Base-by-base conservation (phyloP, 768 basidiomycete species). In the Podaxis carcinomalis region DNA sequence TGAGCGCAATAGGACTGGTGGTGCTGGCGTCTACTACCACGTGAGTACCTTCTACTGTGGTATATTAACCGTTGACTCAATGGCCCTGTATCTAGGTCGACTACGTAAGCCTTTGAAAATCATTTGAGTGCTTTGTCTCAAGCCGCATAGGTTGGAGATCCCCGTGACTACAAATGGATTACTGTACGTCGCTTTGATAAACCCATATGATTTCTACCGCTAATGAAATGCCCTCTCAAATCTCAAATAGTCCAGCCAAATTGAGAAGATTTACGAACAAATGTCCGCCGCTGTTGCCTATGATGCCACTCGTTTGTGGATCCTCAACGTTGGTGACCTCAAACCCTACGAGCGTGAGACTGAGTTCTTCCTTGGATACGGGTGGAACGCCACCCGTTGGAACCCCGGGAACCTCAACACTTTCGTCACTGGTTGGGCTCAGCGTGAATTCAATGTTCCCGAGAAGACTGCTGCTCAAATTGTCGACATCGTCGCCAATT, bases 271-370 rank as follows among this genome's bases (percentile, higher is more conserved):
- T 5, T 84, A 81, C 70, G 86, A 91, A 64, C 87, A 89, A 75
- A 80, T 91, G 80, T 84, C 85, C 23, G 75, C 88, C 21, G 85
- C 87, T 0, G 77, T 83, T 11, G 80, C 82, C 16, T 81, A 84
- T 27, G 75, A 84, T 27, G 86, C 86, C 6, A 80, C 76, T 11
- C 76, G 77, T 14, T 73, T 91, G 50, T 89, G 87, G 87, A 80
- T 91, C 47, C 70, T 91, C 57, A 91, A 90, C 68, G 88, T 91
- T 57, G 89, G 89, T 14, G 88, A 90, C 65, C 72, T 91, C 55
- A 90, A 90, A 69, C 88, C 87, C 2, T 86, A 86, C 63, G 89
- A 91, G 65, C 82, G 87, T 55, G 82, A 86, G 55, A 85, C 78
- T 32, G 87, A 89, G 64, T 88, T 86, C 70, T 90, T 87, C 78